Conservation (phyloP, 2,329 filamentous ascomycete species). For the Rhytidhysteron rufulum region DNA sequence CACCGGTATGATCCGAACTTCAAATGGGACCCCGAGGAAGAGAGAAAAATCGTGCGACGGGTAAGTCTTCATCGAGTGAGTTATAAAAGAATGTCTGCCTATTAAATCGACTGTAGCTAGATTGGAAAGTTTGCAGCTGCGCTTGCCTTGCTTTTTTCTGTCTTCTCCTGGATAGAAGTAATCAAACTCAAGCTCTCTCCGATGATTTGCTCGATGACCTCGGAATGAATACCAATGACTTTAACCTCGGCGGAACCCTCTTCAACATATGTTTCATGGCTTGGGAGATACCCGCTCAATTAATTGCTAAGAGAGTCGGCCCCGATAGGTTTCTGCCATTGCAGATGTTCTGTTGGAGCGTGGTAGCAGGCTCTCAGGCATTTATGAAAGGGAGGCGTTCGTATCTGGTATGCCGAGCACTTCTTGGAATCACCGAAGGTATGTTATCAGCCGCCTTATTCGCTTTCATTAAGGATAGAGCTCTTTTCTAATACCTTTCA, state of each 20-base stretch:
- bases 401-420: slow-evolving; percentile 34
- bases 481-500: too few species aligned
- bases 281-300: slow-evolving; percentile 40
- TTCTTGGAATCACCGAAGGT: slow-evolving; percentile 39
- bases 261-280: slow-evolving; percentile 80
- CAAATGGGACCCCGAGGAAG: slow-evolving; percentile 48
- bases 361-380: slow-evolving; percentile 60
- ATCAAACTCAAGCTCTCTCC: slow-evolving; percentile 43
- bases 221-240: slow-evolving; percentile 11
- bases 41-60: slow-evolving; percentile 46
- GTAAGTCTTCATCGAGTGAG: slow-evolving; percentile 20
- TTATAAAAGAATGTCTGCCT: too few species aligned
- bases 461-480: too few species aligned
- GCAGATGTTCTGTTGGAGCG: slow-evolving; percentile 39
- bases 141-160: slow-evolving; percentile 49
- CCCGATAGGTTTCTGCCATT: slow-evolving; percentile 38
- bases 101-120: slow-evolving; percentile 19
- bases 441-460: too few species aligned
- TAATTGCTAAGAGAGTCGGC: slow-evolving; percentile 39
- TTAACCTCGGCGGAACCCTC: slow-evolving; percentile 36
- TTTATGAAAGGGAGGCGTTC: slow-evolving; percentile 48
- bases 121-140: slow-evolving; percentile 18
- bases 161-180: slow-evolving; percentile 46
- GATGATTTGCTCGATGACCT: slow-evolving; percentile 20
- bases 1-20: slow-evolving; percentile 48